Base-by-base conservation (phyloP, 148 eudicot species). In the Rheum nobile region DNA sequence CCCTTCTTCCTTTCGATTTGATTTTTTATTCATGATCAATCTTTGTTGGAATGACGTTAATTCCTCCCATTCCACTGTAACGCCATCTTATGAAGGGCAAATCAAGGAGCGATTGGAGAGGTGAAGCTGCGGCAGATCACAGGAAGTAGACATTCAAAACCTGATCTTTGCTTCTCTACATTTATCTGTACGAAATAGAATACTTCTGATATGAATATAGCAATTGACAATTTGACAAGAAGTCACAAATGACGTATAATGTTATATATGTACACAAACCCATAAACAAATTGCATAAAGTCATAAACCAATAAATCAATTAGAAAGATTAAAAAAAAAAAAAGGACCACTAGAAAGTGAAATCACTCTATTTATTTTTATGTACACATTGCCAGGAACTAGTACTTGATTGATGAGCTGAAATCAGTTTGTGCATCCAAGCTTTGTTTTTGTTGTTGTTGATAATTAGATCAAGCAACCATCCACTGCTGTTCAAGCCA, bases 401-500 rank as follows among this genome's bases (percentile, higher is more conserved):
- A 50, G 8, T 6, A 50, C 55, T n/a, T 19, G 21, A 19, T n/a
- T 19, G 21, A 50, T 50, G 5, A n/a, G 55, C 55, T 17, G 21
- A 47, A 47, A 12, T 47, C 21, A 47, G n/a, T 17, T 1, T 47
- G 7, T 46, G 16, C 52, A 43, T 6, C 3, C 47, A 8, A 43
- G 47, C 16, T 43, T 8, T 43, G 17, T 16, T 4, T 5, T n/a
- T 16, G 7, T 16, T n/a, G n/a, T 48, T 48, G 21, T n/a, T 17
- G 9, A n/a, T 50, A 47, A 55, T 52, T 46, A 50, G 24, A 29
- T 84, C 59, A 91, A 48, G 91, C 91, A 34, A 75, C 89, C 83
- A 91, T 77, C 78, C 88, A 94, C 84, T 91, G 90, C 78, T 89
- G 95, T 72, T 92, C 95, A 81, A 85, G 68, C 96, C 93, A 91